Base-by-base conservation (phyloP, 805 yeast genomes). In the Hanseniaspora valbyensis region DNA sequence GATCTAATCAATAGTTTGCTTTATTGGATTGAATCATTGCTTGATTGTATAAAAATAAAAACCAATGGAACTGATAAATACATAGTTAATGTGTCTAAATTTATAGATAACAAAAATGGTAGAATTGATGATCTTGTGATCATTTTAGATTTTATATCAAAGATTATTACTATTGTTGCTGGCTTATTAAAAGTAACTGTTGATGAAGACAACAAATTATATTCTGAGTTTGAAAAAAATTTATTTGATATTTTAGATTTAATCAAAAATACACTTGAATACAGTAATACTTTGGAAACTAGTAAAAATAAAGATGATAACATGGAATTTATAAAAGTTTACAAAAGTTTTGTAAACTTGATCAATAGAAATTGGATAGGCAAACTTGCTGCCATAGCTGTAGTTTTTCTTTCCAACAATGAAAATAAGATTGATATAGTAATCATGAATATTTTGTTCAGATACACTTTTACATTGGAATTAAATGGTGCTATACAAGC, bases 401-500 rank as follows among this genome's bases (percentile, higher is more conserved):
- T 39, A 4, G 22, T 21, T 14, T 39, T 9, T 25, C n/a, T 39
- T 13, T 6, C n/a, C 21, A 12, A 9, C 25, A 32, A 24, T 4
- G 42, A 26, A n/a, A 25, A n/a, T 3, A 26, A 19, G 4, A 4
- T 40, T 14, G 51, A 48, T n/a, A n/a, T 39, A 10, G 2, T 48
- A 4, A 18, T 48, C 7, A 19, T n/a, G 8, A 48, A 40, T 18
- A 18, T 19, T 26, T n/a, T 48, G 24, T 19, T 48, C 8, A 40
- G 21, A 33, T 33, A 26, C 13, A 37, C 41, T 3, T 48, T 48
- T 24, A 14, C 29, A 6, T 24, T 25, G 14, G 51, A 48, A 33
- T 36, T 32, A 12, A 48, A 48, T 19, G 28, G 38, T 2, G 51
- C 43, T 19, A 26, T 48, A 5, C 32, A 37, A 26, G 33, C 32